Percentiles rank a stretch among this genome's conserved stretches.
phyloP scores from a whole-genome alignment of 2,329 filamentous ascomycete species.

The Diaporthe sp. region DNA sequence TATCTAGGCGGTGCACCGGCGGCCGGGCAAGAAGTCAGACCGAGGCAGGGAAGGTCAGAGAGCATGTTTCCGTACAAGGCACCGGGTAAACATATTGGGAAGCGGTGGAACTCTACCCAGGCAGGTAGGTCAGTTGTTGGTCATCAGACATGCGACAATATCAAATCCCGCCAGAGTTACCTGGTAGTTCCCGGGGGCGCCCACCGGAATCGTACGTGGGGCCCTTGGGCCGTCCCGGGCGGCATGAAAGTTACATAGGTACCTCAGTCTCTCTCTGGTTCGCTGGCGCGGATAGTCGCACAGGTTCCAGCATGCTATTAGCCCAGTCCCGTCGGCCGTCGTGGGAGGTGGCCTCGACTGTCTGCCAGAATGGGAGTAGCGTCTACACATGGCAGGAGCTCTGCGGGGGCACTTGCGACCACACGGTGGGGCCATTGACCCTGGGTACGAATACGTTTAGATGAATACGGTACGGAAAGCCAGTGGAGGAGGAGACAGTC shows the following conservation, averaged over 20 bases:
- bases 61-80: not conserved
- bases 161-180: conserved; percentile 16
- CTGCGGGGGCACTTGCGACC: conserved; percentile 5
- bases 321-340: not conserved
- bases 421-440: not conserved
- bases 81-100: conserved; percentile 15
- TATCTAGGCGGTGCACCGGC: conserved; percentile 18
- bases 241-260: not conserved
- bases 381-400: not conserved
- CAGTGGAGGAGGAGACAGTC: conserved; percentile 13
- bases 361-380: not conserved
- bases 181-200: conserved; percentile 15
- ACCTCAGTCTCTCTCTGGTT: not conserved
- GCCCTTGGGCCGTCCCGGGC: not conserved
- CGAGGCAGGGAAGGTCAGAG: conserved; percentile 1
- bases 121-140: not conserved
- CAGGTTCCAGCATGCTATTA: not conserved
- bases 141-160: not conserved
- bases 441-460: not conserved
- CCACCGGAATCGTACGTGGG: conserved; percentile 27
- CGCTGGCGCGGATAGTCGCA: not conserved
- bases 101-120: not conserved
- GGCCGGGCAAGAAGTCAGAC: not conserved
- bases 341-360: not conserved
- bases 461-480: not conserved